These are phyloP conservation scores for Fusarium veterinarium DNA, from an alignment of 2,329 filamentous ascomycete genomes.

Conservation along the genomic window DNA sequence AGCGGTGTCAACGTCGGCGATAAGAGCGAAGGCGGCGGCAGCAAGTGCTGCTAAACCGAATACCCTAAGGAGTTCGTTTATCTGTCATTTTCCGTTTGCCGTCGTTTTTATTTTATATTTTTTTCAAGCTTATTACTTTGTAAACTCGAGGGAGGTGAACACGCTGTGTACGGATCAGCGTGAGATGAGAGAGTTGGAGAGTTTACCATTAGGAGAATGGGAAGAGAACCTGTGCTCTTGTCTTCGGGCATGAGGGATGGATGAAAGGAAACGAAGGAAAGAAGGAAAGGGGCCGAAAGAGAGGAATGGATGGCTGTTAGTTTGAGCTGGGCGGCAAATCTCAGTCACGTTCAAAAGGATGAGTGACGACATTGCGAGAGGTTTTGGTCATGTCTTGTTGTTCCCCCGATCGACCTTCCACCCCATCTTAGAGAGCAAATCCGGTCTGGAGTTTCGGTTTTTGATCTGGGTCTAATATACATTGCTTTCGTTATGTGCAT, in stretches of 20 bases:
- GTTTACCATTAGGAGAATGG: conserved; percentile 20
- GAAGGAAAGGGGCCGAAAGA: conserved; percentile 24
- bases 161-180: conserved; percentile 29
- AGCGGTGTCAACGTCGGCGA: conserved; percentile 77
- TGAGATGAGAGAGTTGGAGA: conserved; percentile 36
- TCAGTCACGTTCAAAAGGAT: conserved; percentile 35
- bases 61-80: conserved; percentile 28
- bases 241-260: neutral
- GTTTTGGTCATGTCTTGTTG: conserved; percentile 45
- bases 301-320: conserved; percentile 29
- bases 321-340: conserved; percentile 33
- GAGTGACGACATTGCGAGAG: conserved; percentile 37
- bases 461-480: conserved; percentile 59
- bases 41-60: conserved; percentile 79
- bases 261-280: conserved; percentile 23
- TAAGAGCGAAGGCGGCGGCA: conserved; percentile 66
- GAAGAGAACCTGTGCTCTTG: conserved; percentile 13
- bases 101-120: conserved; percentile 41
- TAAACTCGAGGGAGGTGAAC: conserved; percentile 25
- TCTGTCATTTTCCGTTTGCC: conserved; percentile 38
- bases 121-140: conserved; percentile 43
- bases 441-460: conserved; percentile 62
- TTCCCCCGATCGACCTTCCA: conserved; percentile 41
- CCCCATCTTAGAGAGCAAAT: conserved; percentile 54
- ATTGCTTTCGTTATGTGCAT: conserved; percentile 45